Evolutionary conservation across 75 land plant genomes (phyloP).

Genomic region (Pseudotsuga menziesii): DNA sequence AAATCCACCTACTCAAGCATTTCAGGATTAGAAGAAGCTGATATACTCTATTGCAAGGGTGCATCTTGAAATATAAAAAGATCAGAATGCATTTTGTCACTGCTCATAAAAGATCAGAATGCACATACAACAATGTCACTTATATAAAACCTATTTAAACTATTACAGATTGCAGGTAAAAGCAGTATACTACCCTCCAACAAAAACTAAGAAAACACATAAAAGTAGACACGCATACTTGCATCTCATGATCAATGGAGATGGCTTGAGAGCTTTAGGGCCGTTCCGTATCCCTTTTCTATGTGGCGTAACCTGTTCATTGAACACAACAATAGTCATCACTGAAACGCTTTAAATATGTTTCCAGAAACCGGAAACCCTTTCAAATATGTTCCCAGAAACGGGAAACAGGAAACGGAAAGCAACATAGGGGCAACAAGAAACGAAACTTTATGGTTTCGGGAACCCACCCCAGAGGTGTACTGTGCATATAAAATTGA

Average conservation of each 20-base stretch:
- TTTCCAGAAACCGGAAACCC: not conserved
- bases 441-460: too few species aligned
- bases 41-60: too few species aligned
- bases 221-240: slow-evolving; percentile 8
- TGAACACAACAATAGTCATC: not conserved
- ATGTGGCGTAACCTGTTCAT: slow-evolving; percentile 10
- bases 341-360: not conserved
- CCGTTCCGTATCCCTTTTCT: slow-evolving; percentile 22
- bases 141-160: not conserved
- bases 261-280: slow-evolving; percentile 25
- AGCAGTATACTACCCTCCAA: not conserved
- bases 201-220: not conserved
- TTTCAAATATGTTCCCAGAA: too few species aligned
- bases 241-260: slow-evolving; percentile 22
- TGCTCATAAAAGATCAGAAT: too few species aligned
- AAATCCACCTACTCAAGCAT: too few species aligned
- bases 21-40: too few species aligned
- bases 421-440: too few species aligned
- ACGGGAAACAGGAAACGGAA: too few species aligned
- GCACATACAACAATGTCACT: not conserved
- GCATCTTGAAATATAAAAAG: too few species aligned
- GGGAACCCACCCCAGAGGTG: too few species aligned
- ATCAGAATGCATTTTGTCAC: too few species aligned
- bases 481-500: too few species aligned
- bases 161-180: not conserved